Percentiles rank a stretch among this genome's conserved stretches.
These are phyloP conservation scores for Vanderwaltozyma polyspora DNA, from an alignment of 805 yeast genomes.

Conservation along the genomic window DNA sequence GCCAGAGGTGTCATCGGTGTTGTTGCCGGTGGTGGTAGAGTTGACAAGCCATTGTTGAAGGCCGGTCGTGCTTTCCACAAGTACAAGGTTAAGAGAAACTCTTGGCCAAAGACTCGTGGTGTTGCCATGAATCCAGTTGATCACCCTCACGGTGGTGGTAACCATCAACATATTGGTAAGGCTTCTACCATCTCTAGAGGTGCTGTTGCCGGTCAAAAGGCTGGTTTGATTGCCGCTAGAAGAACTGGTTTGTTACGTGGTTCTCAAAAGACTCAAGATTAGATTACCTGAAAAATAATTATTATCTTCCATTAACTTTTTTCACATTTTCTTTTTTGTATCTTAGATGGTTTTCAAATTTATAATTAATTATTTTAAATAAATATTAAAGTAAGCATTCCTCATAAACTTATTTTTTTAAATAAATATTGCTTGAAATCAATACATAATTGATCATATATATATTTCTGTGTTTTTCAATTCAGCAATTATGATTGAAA, in stretches of 20 bases:
- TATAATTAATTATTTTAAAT: conserved; percentile 3
- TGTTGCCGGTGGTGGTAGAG: conserved; percentile 99
- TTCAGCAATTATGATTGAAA: too few species aligned
- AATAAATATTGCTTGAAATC: too few species aligned
- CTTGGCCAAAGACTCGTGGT: conserved; percentile 99
- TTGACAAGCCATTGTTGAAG: conserved; percentile 98
- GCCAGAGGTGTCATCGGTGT: conserved; percentile 99
- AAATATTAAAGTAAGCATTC: conserved; percentile 4
- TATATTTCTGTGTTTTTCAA: too few species aligned
- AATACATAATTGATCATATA: too few species aligned
- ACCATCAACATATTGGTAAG: conserved; percentile 99
- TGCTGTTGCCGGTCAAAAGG: conserved; percentile 99
- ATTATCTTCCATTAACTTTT: conserved; percentile 2
- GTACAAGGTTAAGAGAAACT: conserved; percentile 98
- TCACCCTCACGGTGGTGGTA: conserved; percentile 99
- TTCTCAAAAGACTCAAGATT: conserved; percentile 88
- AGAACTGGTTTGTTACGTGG: conserved; percentile 99
- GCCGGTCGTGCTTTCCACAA: conserved; percentile 99
- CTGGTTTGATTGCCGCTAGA: conserved; percentile 99
- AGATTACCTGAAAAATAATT: conserved; percentile 3
- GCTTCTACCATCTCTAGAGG: conserved; percentile 99
- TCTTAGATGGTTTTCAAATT: conserved; percentile 11
- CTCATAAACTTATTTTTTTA: too few species aligned
- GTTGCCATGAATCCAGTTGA: conserved; percentile 99
- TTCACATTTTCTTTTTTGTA: conserved; percentile 6